Evolutionary conservation across 2,329 filamentous ascomycete species (phyloP).

Genomic region (Monilinia fructicola): DNA sequence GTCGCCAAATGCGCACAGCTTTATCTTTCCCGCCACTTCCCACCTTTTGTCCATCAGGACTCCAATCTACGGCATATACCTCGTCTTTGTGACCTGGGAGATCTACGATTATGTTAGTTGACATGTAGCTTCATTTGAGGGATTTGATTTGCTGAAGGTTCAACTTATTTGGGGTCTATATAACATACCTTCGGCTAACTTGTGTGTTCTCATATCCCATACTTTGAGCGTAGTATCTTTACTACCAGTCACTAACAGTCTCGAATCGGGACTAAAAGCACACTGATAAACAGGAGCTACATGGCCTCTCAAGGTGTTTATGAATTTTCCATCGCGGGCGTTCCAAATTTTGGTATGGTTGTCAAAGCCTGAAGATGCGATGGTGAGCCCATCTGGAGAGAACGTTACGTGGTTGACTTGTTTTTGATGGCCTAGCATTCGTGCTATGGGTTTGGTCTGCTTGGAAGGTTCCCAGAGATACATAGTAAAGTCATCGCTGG

Average conservation of each 20-base stretch:
- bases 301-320: constrained; percentile 84
- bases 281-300: constrained; percentile 91
- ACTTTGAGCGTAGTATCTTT: constrained; percentile 91
- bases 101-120: constrained; percentile 52
- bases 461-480: constrained; percentile 86
- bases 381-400: constrained; percentile 82
- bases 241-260: constrained; percentile 81
- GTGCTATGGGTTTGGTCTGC: constrained; percentile 80
- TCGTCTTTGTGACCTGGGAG: constrained; percentile 89
- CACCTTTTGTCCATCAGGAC: constrained; percentile 82
- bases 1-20: constrained; percentile 65
- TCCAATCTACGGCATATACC: constrained; percentile 95
- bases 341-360: constrained; percentile 95
- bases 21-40: constrained; percentile 94
- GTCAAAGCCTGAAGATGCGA: constrained; percentile 88
- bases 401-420: constrained; percentile 95
- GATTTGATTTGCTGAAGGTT: no score
- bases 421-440: constrained; percentile 92
- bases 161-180: not conserved
- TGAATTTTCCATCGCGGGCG: constrained; percentile 72
- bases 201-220: constrained; percentile 86
- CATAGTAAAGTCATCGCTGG: constrained; percentile 94
- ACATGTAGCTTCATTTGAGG: not conserved
- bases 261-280: constrained; percentile 86
- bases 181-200: constrained; percentile 57